These are phyloP conservation scores for Pichia sp. DNA, from an alignment of 1,139 yeast genomes.

Conservation along the genomic window DNA sequence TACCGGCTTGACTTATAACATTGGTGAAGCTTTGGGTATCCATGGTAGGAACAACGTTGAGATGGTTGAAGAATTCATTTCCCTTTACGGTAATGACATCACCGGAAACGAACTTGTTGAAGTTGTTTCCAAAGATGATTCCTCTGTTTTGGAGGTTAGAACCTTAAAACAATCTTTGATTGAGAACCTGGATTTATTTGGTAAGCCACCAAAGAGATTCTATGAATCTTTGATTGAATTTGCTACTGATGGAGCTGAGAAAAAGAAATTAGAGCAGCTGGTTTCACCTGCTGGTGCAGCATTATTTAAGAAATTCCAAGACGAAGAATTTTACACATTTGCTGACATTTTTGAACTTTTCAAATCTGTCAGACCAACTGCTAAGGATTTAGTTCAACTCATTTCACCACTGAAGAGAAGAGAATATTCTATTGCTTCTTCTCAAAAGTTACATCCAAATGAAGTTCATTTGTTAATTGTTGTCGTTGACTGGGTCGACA, in stretches of 20 bases:
- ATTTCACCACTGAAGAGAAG: conserved; percentile 90
- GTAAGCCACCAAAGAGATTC: conserved; percentile 94
- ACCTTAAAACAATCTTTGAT: conserved; percentile 74
- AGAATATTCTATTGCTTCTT: conserved; percentile 97
- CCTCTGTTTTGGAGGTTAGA: conserved; percentile 54
- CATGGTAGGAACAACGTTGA: conserved; percentile 78
- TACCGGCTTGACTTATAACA: conserved; percentile 83
- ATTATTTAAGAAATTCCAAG: conserved; percentile 78
- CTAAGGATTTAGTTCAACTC: conserved; percentile 60
- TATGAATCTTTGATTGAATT: conserved; percentile 72
- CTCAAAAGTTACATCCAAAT: conserved; percentile 86
- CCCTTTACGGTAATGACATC: conserved; percentile 46
- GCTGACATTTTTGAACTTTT: conserved; percentile 78
- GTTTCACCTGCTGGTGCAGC: conserved; percentile 79
- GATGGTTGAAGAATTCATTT: conserved; percentile 61
- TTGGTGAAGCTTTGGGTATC: conserved; percentile 95
- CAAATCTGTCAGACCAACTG: conserved; percentile 74
- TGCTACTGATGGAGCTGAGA: conserved; percentile 66
- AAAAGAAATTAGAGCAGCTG: conserved; percentile 50
- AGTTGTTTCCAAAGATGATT: conserved; percentile 63
- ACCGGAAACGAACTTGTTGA: conserved; percentile 61
- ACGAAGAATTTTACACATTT: conserved; percentile 72
- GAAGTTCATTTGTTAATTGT: conserved; percentile 89
- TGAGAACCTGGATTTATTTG: conserved; percentile 81
- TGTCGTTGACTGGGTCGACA: conserved; percentile 94